Evolutionary conservation across 1,139 yeast species (phyloP).

Genomic region (Wickerhamomyces sp.): DNA sequence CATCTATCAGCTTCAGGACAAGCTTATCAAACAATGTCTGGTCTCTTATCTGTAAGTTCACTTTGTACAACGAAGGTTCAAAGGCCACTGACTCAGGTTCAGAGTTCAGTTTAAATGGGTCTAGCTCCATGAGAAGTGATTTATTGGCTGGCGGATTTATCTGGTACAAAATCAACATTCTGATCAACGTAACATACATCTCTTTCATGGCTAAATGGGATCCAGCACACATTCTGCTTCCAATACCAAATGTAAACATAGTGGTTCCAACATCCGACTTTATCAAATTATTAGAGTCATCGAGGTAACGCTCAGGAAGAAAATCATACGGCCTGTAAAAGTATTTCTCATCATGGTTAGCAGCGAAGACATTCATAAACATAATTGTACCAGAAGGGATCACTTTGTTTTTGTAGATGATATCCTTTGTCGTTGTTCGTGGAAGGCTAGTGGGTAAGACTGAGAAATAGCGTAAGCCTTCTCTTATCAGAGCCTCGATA

Average conservation of each 20-base stretch:
- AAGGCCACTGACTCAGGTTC: constrained; percentile 54
- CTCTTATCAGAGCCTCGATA: constrained; percentile 54
- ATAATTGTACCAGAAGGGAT: constrained; percentile 55
- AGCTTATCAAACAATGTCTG: constrained; percentile 7
- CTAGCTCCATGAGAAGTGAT: constrained; percentile 34
- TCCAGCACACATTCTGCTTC: constrained; percentile 68
- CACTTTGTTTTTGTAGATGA: constrained; percentile 32
- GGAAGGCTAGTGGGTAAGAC: constrained; percentile 69
- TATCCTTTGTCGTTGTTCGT: constrained; percentile 48
- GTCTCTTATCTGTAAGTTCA: constrained; percentile 30
- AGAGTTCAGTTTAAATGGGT: constrained; percentile 45
- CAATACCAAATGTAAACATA: constrained; percentile 67
- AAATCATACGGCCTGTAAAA: constrained; percentile 50
- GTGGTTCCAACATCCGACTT: constrained; percentile 24
- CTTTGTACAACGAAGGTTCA: constrained; percentile 46
- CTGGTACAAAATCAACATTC: constrained; percentile 35
- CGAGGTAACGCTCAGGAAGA: constrained; percentile 56
- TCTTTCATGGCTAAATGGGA: constrained; percentile 57
- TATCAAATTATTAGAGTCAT: constrained; percentile 21
- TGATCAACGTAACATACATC: constrained; percentile 43
- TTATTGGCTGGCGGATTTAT: constrained; percentile 37
- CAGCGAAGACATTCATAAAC: constrained; percentile 66
- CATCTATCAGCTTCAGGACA: background rate
- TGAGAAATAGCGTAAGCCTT: constrained; percentile 56
- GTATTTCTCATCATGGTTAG: constrained; percentile 52